Percentiles rank a stretch among this genome's conserved stretches.
phyloP scores from a whole-genome alignment of 2,329 filamentous ascomycete species.

The Fusarium sambucinum region DNA sequence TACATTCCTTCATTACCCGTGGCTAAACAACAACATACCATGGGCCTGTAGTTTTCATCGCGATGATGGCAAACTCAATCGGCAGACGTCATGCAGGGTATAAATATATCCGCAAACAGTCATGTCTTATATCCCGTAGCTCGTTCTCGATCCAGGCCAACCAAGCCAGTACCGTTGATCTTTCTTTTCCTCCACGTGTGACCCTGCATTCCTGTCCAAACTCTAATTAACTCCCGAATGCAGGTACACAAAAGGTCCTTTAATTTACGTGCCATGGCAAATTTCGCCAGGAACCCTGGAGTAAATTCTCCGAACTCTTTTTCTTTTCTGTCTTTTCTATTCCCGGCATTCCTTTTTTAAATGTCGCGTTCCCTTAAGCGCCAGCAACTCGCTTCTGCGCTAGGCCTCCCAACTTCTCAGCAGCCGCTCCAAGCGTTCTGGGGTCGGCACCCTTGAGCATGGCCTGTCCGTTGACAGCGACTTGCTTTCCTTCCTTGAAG shows the following conservation, averaged over 20 bases:
- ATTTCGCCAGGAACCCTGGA: not conserved
- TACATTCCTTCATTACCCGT: not conserved
- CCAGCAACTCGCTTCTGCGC: slow-evolving; percentile 50
- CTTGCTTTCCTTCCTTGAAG: slow-evolving; percentile 73
- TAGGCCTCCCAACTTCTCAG: slow-evolving; percentile 54
- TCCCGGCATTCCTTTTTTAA: not conserved
- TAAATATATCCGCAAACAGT: slow-evolving; percentile 6
- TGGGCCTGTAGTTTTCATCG: not conserved
- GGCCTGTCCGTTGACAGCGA: slow-evolving; percentile 49
- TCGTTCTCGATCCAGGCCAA: not conserved
- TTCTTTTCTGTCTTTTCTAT: not conserved
- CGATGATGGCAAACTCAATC: not conserved
- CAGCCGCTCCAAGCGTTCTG: slow-evolving; percentile 49
- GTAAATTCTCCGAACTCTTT: not conserved
- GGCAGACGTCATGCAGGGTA: not conserved
- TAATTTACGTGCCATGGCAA: not conserved
- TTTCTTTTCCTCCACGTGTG: not conserved
- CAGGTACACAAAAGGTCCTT: not conserved
- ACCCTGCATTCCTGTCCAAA: not conserved
- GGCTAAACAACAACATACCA: not conserved
- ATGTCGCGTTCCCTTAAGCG: not conserved
- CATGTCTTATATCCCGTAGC: not conserved
- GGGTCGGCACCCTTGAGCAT: slow-evolving; percentile 54
- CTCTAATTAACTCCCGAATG: slow-evolving; percentile 4
- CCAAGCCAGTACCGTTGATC: not conserved